These are phyloP conservation scores for Galerina sulciceps DNA, from an alignment of 768 basidiomycete genomes.

Conservation along the genomic window DNA sequence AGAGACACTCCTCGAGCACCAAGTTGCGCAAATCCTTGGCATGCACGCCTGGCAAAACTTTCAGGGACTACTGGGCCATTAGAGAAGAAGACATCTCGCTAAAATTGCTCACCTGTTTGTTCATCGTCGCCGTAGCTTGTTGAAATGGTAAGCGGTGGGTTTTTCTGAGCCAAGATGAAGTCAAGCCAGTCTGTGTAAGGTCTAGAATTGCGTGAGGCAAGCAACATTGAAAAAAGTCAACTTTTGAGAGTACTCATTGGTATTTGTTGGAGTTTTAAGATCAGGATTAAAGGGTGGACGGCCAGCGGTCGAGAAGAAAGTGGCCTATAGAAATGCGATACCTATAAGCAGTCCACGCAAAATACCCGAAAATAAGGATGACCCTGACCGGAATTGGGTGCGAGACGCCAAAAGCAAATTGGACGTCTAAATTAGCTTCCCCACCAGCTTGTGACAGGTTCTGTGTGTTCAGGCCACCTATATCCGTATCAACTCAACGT, in stretches of 20 bases:
- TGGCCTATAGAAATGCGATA: slow-evolving; percentile 31
- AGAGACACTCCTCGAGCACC: slow-evolving; percentile 70
- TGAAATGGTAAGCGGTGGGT: slow-evolving; percentile 63
- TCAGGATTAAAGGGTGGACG: slow-evolving; percentile 63
- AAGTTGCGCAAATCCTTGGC: slow-evolving; percentile 65
- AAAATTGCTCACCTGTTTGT: slow-evolving; percentile 53
- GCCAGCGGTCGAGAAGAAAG: slow-evolving; percentile 68
- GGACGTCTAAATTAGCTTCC: slow-evolving; percentile 72
- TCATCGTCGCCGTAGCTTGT: slow-evolving; percentile 79
- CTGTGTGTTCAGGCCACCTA: slow-evolving; percentile 69
- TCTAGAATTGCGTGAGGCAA: slow-evolving; percentile 13
- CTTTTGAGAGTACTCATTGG: slow-evolving; percentile 35
- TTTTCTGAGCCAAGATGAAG: slow-evolving; percentile 49
- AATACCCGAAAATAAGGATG: not conserved
- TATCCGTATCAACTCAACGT: not conserved
- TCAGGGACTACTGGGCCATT: slow-evolving; percentile 49
- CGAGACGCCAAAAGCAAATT: slow-evolving; percentile 68
- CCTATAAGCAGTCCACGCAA: not conserved
- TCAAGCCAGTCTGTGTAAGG: slow-evolving; percentile 59
- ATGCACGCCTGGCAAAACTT: slow-evolving; percentile 60
- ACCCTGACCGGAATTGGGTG: slow-evolving; percentile 31
- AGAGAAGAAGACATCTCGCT: not conserved
- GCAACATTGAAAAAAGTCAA: not conserved
- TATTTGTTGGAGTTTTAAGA: slow-evolving; percentile 36
- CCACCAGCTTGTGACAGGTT: slow-evolving; percentile 51